Base-by-base conservation (phyloP, 805 yeast genomes). In the Kuraishia cidri region DNA sequence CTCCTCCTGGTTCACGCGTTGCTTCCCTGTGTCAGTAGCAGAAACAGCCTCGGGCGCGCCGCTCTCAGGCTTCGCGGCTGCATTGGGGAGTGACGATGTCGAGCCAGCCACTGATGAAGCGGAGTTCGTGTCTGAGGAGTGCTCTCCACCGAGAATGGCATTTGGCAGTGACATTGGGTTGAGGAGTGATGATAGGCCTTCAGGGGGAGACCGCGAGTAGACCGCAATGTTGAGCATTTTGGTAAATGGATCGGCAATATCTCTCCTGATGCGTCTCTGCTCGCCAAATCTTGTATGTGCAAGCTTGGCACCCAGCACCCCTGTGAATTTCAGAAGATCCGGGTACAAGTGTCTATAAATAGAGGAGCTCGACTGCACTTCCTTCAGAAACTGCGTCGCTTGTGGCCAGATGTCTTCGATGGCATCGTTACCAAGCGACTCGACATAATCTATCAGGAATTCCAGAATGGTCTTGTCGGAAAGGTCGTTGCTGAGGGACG, bases 331-430 rank as follows among this genome's bases (percentile, higher is more conserved):
- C 27, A 88, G 54, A 4, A 79, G 42, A 24, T 64, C 65, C 3
- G 84, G 68, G 26, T 76, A 54, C 1, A 80, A 47, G 3, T 51
- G 50, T 34, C 64, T 67, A 49, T 72, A 83, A 4, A 57, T 44
- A 5, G 59, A 44, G 12, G 67, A 53, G 41, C 73, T 71, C 3
- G 68, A 52, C 20, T 65, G 42, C 0, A 75, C 69, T 4, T 77
- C 86, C 40, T 66, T 77, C 42, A 84, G 60, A 41, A 83, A 87
- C 2, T 52, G 50, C 17, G 72, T 57, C 22, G 79, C 58, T 15
- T 67, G 70, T 7, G 53, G 52, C 78, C 87, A 90, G 13, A 87
- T 68, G 37, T 90, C 97, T 37, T 81, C 87, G 31, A 86, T 60
- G 0, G 84, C 75, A 44, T 86, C 94, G 39, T 68, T 69, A 41